Evolutionary conservation across 352 stramenopile genomes (phyloP), one percentile per base, ranked within the genome.

Genomic region (Phytopythium sindhum): DNA sequence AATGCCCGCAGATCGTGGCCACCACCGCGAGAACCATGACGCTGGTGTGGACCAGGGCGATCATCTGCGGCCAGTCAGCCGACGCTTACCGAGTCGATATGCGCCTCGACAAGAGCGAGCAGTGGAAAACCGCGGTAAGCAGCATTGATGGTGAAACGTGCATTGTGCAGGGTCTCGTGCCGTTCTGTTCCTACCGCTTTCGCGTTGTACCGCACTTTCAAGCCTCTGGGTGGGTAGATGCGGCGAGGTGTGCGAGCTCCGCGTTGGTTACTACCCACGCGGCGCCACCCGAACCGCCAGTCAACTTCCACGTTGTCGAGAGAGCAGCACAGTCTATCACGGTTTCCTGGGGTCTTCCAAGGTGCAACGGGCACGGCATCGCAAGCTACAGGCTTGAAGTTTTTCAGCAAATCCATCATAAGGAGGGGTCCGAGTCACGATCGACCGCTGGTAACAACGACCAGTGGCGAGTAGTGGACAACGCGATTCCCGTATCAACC

Each of bases 31-130:
- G 74, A 10, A 74, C 66, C 21, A 67, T 86, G 57, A 67, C 60
- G 9, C 62, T 89, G 7, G 73, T 79, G 23, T 89, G 80, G 80
- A 70, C 75, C 1, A 84, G 81, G 26, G 77, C 80, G 47, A 85
- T 85, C 53, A 78, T 69, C 12, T 73, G 67, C 2, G 48, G n/a
- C 19, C 74, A 85, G 26, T 52, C 75, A 37, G 78, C 86, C 23
- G 77, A 85, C 59, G 59, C 29, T 33, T 89, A 89, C 65, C 63
- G 83, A 61, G 59, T 89, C 9, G 67, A 80, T 8, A 71, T 65
- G 15, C 61, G 72, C 26, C 45, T 70, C 11, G 81, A 72, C 45
- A 78, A 64, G n/a, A 74, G 63, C 31, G 74, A 67, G 2, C 67
- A 68, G 39, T 89, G 80, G 77, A 51, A 76, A 8, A 39, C 57